phyloP scores from a whole-genome alignment of 2,329 filamentous ascomycete species.

The Madurella mycetomatis region DNA sequence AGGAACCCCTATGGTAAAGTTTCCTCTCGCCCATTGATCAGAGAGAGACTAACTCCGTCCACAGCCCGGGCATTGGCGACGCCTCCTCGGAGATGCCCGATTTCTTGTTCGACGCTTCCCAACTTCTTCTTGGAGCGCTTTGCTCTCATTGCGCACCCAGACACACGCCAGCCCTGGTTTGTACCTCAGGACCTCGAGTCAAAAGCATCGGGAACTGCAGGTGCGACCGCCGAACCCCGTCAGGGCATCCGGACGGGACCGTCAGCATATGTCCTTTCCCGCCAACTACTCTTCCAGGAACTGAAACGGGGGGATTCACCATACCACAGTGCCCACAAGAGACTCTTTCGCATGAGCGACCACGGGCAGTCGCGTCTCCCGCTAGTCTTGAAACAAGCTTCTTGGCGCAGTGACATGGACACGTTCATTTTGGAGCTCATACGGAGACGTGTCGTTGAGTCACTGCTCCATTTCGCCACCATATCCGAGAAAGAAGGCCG shows the following conservation, averaged over 20 bases:
- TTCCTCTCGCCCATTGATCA: not conserved
- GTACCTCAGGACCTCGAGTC: conserved; percentile 38
- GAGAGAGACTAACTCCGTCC: not conserved
- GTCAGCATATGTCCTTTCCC: conserved; percentile 31
- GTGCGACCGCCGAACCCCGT: conserved; percentile 1
- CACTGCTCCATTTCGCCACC: conserved; percentile 39
- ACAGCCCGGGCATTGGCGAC: conserved; percentile 59
- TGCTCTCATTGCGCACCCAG: conserved; percentile 50
- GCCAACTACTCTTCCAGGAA: conserved; percentile 31
- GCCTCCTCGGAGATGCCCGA: conserved; percentile 52
- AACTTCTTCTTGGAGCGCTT: conserved; percentile 61
- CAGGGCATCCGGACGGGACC: conserved; percentile 22
- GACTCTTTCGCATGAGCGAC: conserved; percentile 16
- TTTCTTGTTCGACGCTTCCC: conserved; percentile 49
- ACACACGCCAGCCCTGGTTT: conserved; percentile 50
- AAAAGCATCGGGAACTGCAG: conserved; percentile 3
- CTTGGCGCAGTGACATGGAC: conserved; percentile 55
- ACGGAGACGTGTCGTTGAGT: conserved; percentile 43
- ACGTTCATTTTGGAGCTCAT: conserved; percentile 47
- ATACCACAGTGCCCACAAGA: conserved; percentile 17
- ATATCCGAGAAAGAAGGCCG: conserved; percentile 29
- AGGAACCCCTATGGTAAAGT: conserved; percentile 61
- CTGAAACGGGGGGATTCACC: conserved; percentile 17
- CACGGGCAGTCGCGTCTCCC: conserved; percentile 9
- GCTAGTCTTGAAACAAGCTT: conserved; percentile 20